Evolutionary conservation across 805 yeast species (phyloP).

Genomic region (Grigorovia humatica): DNA sequence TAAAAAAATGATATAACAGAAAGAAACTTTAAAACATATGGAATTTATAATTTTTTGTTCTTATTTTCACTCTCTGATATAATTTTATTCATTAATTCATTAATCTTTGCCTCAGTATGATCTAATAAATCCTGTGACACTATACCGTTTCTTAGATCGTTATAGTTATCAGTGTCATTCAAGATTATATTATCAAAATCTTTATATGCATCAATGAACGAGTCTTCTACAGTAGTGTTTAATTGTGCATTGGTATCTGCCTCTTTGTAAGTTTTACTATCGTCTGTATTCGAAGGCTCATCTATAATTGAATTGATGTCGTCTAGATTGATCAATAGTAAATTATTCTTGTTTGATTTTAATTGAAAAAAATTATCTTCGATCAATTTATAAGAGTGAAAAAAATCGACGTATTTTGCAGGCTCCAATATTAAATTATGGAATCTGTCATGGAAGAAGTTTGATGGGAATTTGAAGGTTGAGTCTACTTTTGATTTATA

Average conservation of each 20-base stretch:
- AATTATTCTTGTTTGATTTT: constrained; percentile 27
- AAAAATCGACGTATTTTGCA: constrained; percentile 16
- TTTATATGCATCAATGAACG: neutral
- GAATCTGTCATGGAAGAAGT: constrained; percentile 25
- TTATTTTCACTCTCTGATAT: constrained; percentile 17
- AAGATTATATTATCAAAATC: neutral
- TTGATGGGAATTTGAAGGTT: constrained; percentile 22
- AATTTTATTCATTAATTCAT: constrained; percentile 16
- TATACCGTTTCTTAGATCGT: constrained; percentile 20
- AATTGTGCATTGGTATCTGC: constrained; percentile 8
- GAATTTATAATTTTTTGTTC: neutral
- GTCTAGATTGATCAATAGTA: constrained; percentile 16
- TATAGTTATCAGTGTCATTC: constrained; percentile 15
- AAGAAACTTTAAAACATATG: neutral
- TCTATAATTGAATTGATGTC: constrained; percentile 19
- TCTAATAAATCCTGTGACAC: constrained; percentile 23
- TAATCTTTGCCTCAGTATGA: constrained; percentile 19
- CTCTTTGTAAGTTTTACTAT: constrained; percentile 12
- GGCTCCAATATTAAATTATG: constrained; percentile 13
- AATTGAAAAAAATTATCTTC: constrained; percentile 28
- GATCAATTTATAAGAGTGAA: constrained; percentile 22
- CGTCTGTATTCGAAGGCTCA: constrained; percentile 8
- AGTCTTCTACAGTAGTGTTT: too few relatives aligned
- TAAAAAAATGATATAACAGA: neutral
- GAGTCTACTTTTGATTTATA: constrained; percentile 20